Evolutionary conservation across 768 basidiomycete genomes (phyloP), one percentile per base, ranked within the genome.

Genomic region (Trametes cinnabarina): DNA sequence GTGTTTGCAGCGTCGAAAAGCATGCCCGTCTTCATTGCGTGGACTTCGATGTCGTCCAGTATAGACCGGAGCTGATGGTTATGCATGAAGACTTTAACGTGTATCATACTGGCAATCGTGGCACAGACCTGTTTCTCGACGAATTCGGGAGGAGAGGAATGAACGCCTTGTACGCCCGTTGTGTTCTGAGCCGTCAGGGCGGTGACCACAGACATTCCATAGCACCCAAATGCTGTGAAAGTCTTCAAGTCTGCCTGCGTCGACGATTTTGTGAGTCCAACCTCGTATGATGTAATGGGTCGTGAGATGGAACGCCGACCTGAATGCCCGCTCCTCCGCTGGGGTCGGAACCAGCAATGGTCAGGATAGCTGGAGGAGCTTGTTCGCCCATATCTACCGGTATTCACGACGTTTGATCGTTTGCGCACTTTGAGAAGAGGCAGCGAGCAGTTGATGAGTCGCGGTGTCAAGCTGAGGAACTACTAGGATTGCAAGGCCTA

Each of bases 121-220:
- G 34, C 14, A 71, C 77, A 53, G 25, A 85, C 92, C 79, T 97
- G 95, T 61, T 88, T 76, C 48, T 73, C 75, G 32, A 97, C 80
- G 65, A 94, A 94, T 11, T 76, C 76, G 0, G 90, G 79, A 0
- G 90, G 86, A 9, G 82, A 69, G 3, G 85, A 77, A 57, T 89
- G 83, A 0, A 96, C 79, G 0, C 74, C 87, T 58, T 91, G 85
- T 0, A 97, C 93, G 3, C 90, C 94, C 3, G 71, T 78, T 0
- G 93, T 95, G 70, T 95, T 97, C 69, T 97, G 94, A 0, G 94
- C 90, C 0, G 91, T 94, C 44, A 96, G 69, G 0, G 92, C 94
- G 1, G 94, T 95, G 51, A 95, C 73, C 8, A 84, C 92, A 59
- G 86, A 89, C 14, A 88, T 78, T 14, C 91, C 94, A 66, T 92